Percentiles rank a stretch among this genome's conserved stretches.
Conservation (phyloP, 108 stramenopile genomes). For the Cyclotella cryptica region DNA sequence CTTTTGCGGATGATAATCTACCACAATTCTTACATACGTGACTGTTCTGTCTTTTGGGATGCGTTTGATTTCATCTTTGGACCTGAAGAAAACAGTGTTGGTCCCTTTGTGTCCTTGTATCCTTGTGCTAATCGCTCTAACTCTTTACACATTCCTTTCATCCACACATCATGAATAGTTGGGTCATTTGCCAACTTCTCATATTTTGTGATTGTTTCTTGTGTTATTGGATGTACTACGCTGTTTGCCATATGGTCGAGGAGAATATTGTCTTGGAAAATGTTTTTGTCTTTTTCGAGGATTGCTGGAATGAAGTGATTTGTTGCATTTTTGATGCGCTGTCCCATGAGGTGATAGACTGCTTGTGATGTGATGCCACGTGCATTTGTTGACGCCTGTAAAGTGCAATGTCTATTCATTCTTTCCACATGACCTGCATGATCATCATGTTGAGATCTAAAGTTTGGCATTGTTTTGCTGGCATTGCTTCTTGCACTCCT, state of each 20-base stretch:
- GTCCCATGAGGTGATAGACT: no score
- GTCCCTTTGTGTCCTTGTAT: constrained; percentile 17
- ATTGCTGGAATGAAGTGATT: background rate
- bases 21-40: constrained; percentile 40
- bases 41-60: constrained; percentile 23
- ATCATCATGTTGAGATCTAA: no score
- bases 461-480: no score
- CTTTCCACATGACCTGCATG: no score
- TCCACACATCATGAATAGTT: constrained; percentile 23
- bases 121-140: constrained; percentile 52
- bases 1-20: constrained; percentile 24
- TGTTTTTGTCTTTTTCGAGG: background rate
- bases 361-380: no score
- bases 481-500: no score
- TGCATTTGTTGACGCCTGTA: no score
- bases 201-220: constrained; percentile 40
- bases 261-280: background rate
- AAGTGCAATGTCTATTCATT: no score
- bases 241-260: background rate
- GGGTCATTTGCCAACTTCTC: constrained; percentile 22
- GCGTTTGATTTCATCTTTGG: background rate
- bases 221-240: constrained; percentile 17
- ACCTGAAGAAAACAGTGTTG: constrained; percentile 11
- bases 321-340: background rate
- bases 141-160: constrained; percentile 28